Conservation (phyloP, 2,329 filamentous ascomycete species). For the Diplodia mutila region DNA sequence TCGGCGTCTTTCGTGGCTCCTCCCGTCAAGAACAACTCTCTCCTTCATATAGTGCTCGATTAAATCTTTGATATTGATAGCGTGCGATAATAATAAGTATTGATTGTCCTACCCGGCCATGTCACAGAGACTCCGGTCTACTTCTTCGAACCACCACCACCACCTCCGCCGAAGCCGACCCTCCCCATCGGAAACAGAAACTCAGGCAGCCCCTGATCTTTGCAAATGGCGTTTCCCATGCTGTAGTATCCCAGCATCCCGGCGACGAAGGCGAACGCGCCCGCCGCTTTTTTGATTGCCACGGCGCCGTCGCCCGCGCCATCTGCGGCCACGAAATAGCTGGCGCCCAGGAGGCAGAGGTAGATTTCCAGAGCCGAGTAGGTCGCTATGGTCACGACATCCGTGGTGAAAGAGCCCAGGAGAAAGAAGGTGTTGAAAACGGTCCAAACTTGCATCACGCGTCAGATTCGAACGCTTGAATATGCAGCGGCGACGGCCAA, state of each 20-base stretch:
- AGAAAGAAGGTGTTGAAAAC: constrained; percentile 55
- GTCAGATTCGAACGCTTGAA: too few relatives aligned
- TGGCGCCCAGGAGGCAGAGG: constrained; percentile 49
- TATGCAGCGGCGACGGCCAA: too few relatives aligned
- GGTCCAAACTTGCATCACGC: constrained; percentile 48
- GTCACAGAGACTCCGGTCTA: too few relatives aligned
- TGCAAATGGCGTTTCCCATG: constrained; percentile 5
- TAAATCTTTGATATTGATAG: too few relatives aligned
- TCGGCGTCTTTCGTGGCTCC: neutral
- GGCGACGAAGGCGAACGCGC: constrained; percentile 52
- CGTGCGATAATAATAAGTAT: neutral
- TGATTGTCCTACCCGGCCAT: too few relatives aligned
- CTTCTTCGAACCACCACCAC: neutral
- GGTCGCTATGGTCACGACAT: constrained; percentile 51
- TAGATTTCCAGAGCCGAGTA: constrained; percentile 53
- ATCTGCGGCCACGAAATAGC: constrained; percentile 53
- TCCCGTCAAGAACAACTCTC: neutral
- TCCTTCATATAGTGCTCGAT: too few relatives aligned
- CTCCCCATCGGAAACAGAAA: constrained; percentile 5
- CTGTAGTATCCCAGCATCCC: constrained; percentile 48
- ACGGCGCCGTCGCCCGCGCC: constrained; percentile 39
- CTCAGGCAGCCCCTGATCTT: neutral
- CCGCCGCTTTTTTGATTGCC: constrained; percentile 50
- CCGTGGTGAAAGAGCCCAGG: constrained; percentile 48
- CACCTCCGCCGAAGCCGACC: neutral